Base-by-base conservation (phyloP, 83 land plant species). In the Picea abies region DNA sequence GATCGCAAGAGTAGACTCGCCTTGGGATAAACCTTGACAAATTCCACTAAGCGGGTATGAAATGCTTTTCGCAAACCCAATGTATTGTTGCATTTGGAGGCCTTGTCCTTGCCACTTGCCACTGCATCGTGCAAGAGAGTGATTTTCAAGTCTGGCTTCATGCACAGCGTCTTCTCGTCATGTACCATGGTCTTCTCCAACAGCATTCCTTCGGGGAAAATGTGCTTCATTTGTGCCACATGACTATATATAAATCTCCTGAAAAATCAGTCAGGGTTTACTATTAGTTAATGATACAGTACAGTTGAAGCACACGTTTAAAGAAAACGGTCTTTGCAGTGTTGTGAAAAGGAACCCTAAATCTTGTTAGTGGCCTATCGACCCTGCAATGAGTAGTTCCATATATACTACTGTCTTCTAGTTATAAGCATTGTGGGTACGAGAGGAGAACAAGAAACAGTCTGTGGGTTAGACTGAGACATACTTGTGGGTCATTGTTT, bases 201-300 rank as follows among this genome's bases (percentile, higher is more conserved):
- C 63, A 79, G 68, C 20, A 94, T 19, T 19, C 85, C 92, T 84
- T 93, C 95, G 8, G 93, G 95, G 64, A 88, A 83, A 47, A 91
- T 63, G 58, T 85, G 81, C 73, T 85, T 91, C 79, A 93, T 91
- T 83, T 91, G 91, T 29, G 91, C 93, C 61, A 93, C 88, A 88
- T 93, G 90, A 37, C 79, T 72, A 39, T 84, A 68, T 23, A 80
- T 77, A 72, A 93, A 89, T 41, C 87, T 82, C 85, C 95, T 93
- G 85, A 44, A 84, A 70, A 78, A 62, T 3, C 20, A 22, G 77
- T 63, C 20, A 29, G 64, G 63, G 63, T 52, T 62, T 20, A 32
- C 14, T 14, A 22, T 39, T 32, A 60, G 37, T 35, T 62, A 22
- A 16, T 32, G 41, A 19, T 44, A 70, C 56, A 60, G 49, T 47